Base-by-base conservation (phyloP, 2,329 filamentous ascomycete genomes). In the Cladosporium sp. region DNA sequence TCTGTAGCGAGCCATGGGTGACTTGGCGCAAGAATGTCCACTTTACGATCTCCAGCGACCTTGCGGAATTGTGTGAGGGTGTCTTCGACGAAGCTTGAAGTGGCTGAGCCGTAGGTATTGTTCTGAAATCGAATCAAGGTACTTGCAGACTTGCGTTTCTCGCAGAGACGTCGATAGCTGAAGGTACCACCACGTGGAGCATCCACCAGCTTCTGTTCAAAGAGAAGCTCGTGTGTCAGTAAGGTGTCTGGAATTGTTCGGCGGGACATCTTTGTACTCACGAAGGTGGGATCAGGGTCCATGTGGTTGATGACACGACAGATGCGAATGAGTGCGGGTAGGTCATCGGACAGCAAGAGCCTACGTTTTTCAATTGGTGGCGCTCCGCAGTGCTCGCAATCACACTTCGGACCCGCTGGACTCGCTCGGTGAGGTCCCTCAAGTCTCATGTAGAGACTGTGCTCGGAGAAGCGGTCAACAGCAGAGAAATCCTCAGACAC, bases 361-460 rank as follows among this genome's bases (percentile, higher is more conserved):
- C n/a, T 58, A 2, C 54, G 30, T 26, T 24, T 58, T 11, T 58
- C 54, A 11, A 11, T 0, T 2, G 30, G 14, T 4, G n/a, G 54
- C 12, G n/a, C 32, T 2, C 54, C 8, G 24, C 54, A 58, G 18
- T 34, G 3, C 12, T 32, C 8, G 34, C 54, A 58, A 2, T 38
- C 7, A 15, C 54, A 58, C 5, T 58, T 21, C n/a, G 32, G 18
- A 18, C 32, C 54, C 2, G 18, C 54, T 36, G 54, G 54, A 36
- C 54, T 57, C 8, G 12, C 32, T 12, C 54, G 52, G 15, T 32
- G 18, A n/a, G 52, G 52, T 21, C 52, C 52, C 10, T 57, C 52
- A 14, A 57, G 34, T 26, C 54, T 38, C 32, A 58, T 15, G 54
- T 36, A 26, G 54, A 58, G 54, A 18, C 54, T 58, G 54, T 58